Evolutionary conservation across 495 filamentous ascomycete genomes (phyloP), one percentile per base, ranked within the genome.

Genomic region (Aspergillus sclerotioniger): DNA sequence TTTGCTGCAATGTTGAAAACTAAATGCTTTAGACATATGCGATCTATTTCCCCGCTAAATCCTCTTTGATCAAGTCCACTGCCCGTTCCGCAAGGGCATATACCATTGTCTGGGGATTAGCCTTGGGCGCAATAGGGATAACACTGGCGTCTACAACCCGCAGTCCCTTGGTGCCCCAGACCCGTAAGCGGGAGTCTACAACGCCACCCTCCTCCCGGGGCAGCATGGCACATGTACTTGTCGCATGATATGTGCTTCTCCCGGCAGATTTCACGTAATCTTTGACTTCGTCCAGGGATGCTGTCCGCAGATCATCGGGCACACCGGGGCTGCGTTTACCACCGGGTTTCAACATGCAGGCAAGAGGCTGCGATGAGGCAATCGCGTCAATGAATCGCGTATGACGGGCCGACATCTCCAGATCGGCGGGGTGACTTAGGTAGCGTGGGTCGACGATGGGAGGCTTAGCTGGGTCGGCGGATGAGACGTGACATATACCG

Each of bases 1-100:
- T 25, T 5, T 25, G 25, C 25, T 25, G 5, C 25, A 3, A 25
- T 25, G 25, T 25, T n/a, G n/a, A n/a, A n/a, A n/a, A n/a, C n/a
- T n/a, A n/a, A n/a, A n/a, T n/a, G n/a, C n/a, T n/a, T n/a, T n/a
- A n/a, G n/a, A n/a, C n/a, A n/a, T n/a, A n/a, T n/a, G n/a, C n/a
- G 2, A 25, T 25, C 5, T 25, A 25, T 2, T 25, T 25, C 5
- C 25, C 25, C 5, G 25, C 25, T 5, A 28, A 17, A 32, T 49
- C 51, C 15, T 66, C 70, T 60, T 68, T 69, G 51, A 77, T 73
- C 12, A 72, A 15, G 53, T 74, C 69, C n/a, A 71, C 65, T 54
- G 75, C 82, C 68, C 76, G 80, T 62, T 87, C 84, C 2, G 83
- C 84, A 57, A 88, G 64, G 0, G 83, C 83, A 63, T 87, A 89